Conservation (phyloP, 2,329 filamentous ascomycete genomes). For the Chrysosporium queenslandicum region DNA sequence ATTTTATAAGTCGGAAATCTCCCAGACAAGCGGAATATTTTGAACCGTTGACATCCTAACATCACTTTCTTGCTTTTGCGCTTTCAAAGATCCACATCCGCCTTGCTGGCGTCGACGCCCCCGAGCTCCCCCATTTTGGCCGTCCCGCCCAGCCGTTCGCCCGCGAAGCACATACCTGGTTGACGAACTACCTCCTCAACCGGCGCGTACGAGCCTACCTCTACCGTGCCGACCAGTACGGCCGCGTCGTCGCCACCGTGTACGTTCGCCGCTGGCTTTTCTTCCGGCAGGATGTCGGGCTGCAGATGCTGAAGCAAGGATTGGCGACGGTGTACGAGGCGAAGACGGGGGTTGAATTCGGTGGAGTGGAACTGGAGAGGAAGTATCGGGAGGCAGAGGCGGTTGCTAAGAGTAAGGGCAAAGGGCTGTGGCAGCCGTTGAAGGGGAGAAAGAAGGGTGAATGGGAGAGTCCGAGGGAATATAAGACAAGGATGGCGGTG, state of each 20-base stretch:
- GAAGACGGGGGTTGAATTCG: slow-evolving; percentile 82
- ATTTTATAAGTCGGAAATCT: neutral
- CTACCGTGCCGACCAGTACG: slow-evolving; percentile 82
- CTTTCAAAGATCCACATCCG: slow-evolving; percentile 61
- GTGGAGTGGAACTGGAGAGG: slow-evolving; percentile 49
- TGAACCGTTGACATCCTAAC: neutral
- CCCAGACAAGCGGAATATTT: too few relatives aligned
- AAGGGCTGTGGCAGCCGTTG: slow-evolving; percentile 61
- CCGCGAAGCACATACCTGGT: slow-evolving; percentile 69
- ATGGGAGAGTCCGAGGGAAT: slow-evolving; percentile 78
- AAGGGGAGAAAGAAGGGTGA: slow-evolving; percentile 43
- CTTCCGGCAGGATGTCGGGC: slow-evolving; percentile 67
- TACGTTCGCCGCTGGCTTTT: slow-evolving; percentile 51
- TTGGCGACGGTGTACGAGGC: slow-evolving; percentile 90
- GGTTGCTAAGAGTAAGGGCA: slow-evolving; percentile 53
- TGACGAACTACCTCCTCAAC: slow-evolving; percentile 61
- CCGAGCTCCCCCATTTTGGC: slow-evolving; percentile 87
- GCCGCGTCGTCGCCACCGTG: slow-evolving; percentile 78
- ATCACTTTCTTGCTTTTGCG: neutral
- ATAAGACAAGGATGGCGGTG: slow-evolving; percentile 56
- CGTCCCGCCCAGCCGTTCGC: slow-evolving; percentile 74
- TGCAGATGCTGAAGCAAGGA: slow-evolving; percentile 78
- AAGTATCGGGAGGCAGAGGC: slow-evolving; percentile 40
- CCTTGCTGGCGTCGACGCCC: slow-evolving; percentile 85
- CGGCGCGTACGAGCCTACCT: slow-evolving; percentile 72